A percentile compares a stretch with the other conserved stretches of the same genome.
Conservation (phyloP, 2,329 filamentous ascomycete species). For the Helotiales sp. region DNA sequence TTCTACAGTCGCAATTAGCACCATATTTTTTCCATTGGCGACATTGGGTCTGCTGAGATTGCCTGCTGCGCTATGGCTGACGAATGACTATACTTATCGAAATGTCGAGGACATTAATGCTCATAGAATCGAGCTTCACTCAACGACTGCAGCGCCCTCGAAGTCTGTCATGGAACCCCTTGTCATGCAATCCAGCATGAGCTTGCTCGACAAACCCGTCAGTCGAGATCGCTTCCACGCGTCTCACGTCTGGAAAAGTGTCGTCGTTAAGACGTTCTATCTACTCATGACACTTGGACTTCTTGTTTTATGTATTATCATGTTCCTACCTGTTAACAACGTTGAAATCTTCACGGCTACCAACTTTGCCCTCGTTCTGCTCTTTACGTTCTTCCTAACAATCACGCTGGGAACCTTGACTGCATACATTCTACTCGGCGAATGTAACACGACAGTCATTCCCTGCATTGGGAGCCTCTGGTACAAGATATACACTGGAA, state of each 20-base stretch:
- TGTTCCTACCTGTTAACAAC: not conserved
- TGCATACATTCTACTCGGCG: not conserved
- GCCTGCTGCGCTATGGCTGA: conserved; percentile 26
- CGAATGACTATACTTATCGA: conserved; percentile 5
- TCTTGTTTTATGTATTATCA: not conserved
- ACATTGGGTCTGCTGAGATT: conserved; percentile 27
- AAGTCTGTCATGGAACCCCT: not conserved
- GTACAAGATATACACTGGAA: not conserved
- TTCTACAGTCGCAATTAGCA: conserved; percentile 8
- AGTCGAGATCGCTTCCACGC: not conserved
- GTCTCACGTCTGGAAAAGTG: not conserved
- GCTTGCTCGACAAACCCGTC: not conserved
- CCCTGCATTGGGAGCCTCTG: not conserved
- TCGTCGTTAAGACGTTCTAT: not conserved
- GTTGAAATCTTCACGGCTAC: not conserved
- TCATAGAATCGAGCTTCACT: not conserved
- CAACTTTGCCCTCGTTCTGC: not conserved
- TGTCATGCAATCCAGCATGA: not conserved
- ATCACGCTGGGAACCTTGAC: not conserved
- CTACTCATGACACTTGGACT: not conserved
- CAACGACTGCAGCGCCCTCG: not conserved
- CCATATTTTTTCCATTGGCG: conserved; percentile 27
- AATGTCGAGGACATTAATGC: not conserved
- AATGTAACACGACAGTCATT: not conserved
- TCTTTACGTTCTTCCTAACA: not conserved